Evolutionary conservation across 441 rosid genomes (phyloP).

Genomic region (Cnidoscolus chayamansa): DNA sequence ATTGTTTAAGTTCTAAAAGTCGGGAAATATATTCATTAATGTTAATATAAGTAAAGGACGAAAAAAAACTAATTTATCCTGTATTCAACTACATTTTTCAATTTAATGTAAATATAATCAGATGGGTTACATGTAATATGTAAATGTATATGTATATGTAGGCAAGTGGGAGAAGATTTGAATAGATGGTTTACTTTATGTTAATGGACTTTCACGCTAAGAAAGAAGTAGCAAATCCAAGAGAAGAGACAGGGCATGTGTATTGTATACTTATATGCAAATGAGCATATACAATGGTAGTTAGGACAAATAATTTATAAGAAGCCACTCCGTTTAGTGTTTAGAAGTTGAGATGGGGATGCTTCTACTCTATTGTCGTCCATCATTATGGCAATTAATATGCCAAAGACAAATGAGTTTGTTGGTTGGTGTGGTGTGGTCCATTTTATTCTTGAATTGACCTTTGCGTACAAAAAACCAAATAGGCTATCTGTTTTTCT

Average conservation of each 20-base stretch:
- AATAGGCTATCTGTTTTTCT: too few relatives aligned
- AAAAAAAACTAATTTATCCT: too few relatives aligned
- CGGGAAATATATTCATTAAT: too few relatives aligned
- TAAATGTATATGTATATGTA: too few relatives aligned
- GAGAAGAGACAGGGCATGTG: constrained; percentile 19
- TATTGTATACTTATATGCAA: neutral
- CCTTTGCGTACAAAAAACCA: neutral
- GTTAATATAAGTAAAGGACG: too few relatives aligned
- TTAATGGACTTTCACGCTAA: constrained; percentile 19
- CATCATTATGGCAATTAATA: neutral
- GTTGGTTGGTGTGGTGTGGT: neutral
- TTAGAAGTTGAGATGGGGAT: neutral
- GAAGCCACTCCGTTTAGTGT: neutral
- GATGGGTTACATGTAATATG: too few relatives aligned
- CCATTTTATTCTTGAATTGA: neutral
- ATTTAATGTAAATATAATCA: too few relatives aligned
- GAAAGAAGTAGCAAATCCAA: neutral
- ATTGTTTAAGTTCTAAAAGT: too few relatives aligned
- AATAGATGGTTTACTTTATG: neutral
- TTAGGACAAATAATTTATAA: neutral
- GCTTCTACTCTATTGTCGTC: constrained; percentile 1
- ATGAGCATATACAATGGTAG: neutral
- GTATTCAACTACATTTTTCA: too few relatives aligned
- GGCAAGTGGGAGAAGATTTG: neutral
- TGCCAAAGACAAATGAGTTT: constrained; percentile 11